Evolutionary conservation across 2,329 filamentous ascomycete species (phyloP).

Genomic region (Talaromyces islandicus): DNA sequence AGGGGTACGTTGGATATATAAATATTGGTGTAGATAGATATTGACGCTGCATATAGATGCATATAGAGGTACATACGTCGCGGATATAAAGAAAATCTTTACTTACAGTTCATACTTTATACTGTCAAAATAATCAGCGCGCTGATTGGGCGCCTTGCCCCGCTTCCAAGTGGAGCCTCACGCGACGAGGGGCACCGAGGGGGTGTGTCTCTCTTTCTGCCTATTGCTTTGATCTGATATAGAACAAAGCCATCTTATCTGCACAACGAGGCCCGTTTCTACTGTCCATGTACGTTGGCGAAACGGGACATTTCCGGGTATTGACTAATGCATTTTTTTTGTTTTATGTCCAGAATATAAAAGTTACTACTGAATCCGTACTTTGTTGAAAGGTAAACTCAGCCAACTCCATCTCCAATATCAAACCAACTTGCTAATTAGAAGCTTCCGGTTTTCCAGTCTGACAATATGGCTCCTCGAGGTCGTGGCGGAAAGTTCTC

Average conservation of each 20-base stretch:
- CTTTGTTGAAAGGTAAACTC: no score
- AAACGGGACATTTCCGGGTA: neutral
- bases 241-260: neutral
- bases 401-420: no score
- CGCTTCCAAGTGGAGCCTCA: neutral
- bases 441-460: no score
- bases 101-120: no score
- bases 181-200: neutral
- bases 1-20: neutral
- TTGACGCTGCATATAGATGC: neutral
- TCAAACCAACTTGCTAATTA: no score
- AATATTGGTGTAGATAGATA: neutral
- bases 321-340: neutral
- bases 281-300: neutral
- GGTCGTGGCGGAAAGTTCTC: slow-evolving; percentile 15
- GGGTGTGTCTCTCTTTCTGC: neutral
- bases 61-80: neutral
- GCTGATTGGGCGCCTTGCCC: neutral
- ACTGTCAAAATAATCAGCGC: neutral
- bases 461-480: slow-evolving; percentile 12
- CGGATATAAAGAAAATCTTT: neutral
- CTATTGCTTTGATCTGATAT: no score
- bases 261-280: neutral
- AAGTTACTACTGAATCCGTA: neutral
- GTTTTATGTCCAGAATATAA: neutral